Base-by-base conservation (phyloP, 139 green algal species). In the Haematococcus lacustris region DNA sequence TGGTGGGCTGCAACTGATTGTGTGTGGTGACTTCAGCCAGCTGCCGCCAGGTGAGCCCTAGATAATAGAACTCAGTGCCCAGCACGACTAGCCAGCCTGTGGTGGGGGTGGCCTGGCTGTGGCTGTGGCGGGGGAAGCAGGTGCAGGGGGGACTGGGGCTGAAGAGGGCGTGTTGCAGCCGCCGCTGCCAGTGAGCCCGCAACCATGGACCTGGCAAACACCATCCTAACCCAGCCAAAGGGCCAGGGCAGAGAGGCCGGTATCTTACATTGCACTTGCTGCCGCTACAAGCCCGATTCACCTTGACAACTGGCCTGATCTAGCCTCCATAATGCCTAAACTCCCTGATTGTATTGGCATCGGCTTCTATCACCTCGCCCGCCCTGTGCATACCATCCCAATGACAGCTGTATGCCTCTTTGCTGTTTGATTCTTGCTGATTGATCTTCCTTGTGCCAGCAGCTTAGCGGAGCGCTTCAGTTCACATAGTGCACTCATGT, bases 11-110 rank as follows among this genome's bases (percentile, higher is more conserved):
- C 86, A 91, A 78, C 75, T 93, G 17, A 73, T 93, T 0, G 74
- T 91, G 34, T 85, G 68, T 30, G 88, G 88, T 4, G 88, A 93
- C 76, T 93, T 84, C 71, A 88, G 87, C 64, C 88, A 93, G 83
- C 62, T 79, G n/a, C 74, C 74, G 1, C 67, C 67, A 34, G 64
- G 64, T 70, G 23, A 9, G 61, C 32, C 57, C 57, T 65, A 5
- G 23, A 37, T 30, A 25, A n/a, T 57, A 13, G 13, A 21, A 28
- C 47, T 57, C 13, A 57, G 13, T 13, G 47, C 47, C 13, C 13
- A 21, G 13, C 47, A 57, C 13, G 47, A 13, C 13, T 28, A 28
- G 47, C 21, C 47, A 57, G 21, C 21, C 47, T 57, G 13, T 57
- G 13, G 47, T 28, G 47, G 47, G 21, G 47, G 47, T 28, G n/a